These are phyloP conservation scores for Medicago ruthenica DNA, from an alignment of 306 rosid genomes.

Conservation along the genomic window DNA sequence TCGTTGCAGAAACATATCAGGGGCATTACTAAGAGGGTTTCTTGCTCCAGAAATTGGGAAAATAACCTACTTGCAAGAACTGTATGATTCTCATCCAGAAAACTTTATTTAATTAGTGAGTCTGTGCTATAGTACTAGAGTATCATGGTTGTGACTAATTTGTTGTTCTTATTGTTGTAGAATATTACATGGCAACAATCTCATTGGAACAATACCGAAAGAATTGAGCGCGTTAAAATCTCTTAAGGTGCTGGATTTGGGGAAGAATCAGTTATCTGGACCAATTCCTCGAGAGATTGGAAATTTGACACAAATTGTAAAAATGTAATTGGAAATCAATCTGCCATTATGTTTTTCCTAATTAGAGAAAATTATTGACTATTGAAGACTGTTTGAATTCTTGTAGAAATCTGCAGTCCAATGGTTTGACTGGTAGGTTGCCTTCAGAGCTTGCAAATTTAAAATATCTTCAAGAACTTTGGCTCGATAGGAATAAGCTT, in stretches of 20 bases:
- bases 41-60: slow-evolving; percentile 80
- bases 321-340: slow-evolving; percentile 64
- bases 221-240: slow-evolving; percentile 74
- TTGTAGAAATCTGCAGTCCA: slow-evolving; percentile 83
- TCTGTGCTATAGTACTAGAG: slow-evolving; percentile 5
- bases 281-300: slow-evolving; percentile 87
- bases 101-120: background rate
- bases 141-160: slow-evolving; percentile 37
- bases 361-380: slow-evolving; percentile 12
- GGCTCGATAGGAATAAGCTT: slow-evolving; percentile 86
- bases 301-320: slow-evolving; percentile 60
- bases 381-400: slow-evolving; percentile 32
- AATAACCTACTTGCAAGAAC: slow-evolving; percentile 75
- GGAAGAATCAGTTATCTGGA: slow-evolving; percentile 81
- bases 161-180: slow-evolving; percentile 55
- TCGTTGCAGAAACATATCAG: slow-evolving; percentile 80
- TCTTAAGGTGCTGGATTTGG: slow-evolving; percentile 84
- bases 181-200: slow-evolving; percentile 78
- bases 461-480: slow-evolving; percentile 76
- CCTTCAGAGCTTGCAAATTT: slow-evolving; percentile 80
- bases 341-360: slow-evolving; percentile 23
- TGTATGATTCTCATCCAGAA: slow-evolving; percentile 56
- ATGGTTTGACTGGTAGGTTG: slow-evolving; percentile 80
- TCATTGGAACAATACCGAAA: slow-evolving; percentile 83
- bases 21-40: slow-evolving; percentile 76